Evolutionary conservation across 345 rosid genomes (phyloP), one percentile per base, ranked within the genome.

Genomic region (Durio zibethinus): DNA sequence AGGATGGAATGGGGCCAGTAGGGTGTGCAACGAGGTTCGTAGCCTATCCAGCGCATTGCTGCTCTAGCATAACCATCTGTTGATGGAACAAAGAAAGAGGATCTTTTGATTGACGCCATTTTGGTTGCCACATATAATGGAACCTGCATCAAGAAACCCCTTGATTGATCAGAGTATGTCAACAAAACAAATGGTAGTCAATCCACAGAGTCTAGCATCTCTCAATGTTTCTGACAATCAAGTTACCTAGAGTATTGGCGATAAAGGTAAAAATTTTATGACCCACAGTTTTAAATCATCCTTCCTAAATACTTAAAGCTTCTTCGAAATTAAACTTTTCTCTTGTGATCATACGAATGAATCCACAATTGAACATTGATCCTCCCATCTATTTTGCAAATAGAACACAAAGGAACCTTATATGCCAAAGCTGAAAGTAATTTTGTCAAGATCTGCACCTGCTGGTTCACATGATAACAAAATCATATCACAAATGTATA

Each of bases 51-150:
- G 16, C 87, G 88, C 82, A 93, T 12, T 42, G 85, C 92, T 73
- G 91, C 93, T 53, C 80, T 74, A 70, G 92, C 94, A 78, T 93
- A 93, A 45, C 89, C 87, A 14, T 93, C 93, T 12, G 86, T 68
- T 7, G 93, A 93, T 70, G 97, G 96, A 40, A 89, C 88, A 66
- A 91, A 85, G 81, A 91, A 87, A n/a, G 97, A 91, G 40, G 97
- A 87, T 77, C 86, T 83, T 79, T 75, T 91, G 61, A 93, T 90
- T 43, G 89, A 84, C 14, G 97, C 89, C 96, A 93, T 93, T 82
- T 91, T 93, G 7, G 97, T 93, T 33, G 97, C 97, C 53, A 93
- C 96, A 11, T 91, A 93, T 61, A 93, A 81, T 0, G 96, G 97
- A 78, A 89, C 90, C 96, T 93, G 81, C 59, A 77, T 77, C 40